Conservation (phyloP, 768 basidiomycete species). For the Hysterangium stoloniferum region DNA sequence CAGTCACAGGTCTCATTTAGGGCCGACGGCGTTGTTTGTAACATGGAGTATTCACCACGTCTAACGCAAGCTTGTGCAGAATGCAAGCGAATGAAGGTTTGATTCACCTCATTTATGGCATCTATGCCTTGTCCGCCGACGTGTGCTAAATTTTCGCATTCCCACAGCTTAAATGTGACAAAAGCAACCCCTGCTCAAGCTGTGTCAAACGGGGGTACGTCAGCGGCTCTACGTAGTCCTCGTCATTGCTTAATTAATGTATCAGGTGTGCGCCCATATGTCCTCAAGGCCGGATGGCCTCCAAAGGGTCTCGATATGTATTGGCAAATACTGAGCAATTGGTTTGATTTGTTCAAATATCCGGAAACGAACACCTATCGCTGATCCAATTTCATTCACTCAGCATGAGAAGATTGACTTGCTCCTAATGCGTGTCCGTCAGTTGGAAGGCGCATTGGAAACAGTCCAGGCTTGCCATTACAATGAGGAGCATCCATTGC, state of each 20-base stretch:
- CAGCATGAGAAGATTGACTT: constrained; percentile 55
- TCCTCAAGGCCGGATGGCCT: constrained; percentile 2
- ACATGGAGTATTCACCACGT: not conserved
- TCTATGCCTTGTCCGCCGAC: not conserved
- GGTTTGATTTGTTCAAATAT: not conserved
- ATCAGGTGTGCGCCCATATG: constrained; percentile 8
- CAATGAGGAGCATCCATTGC: constrained; percentile 45
- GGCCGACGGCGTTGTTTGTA: no score
- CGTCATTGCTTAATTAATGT: not conserved
- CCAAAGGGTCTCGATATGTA: constrained; percentile 11
- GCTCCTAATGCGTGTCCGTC: constrained; percentile 52
- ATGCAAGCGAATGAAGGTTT: constrained; percentile 9
- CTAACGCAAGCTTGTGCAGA: constrained; percentile 5
- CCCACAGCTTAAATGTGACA: constrained; percentile 8
- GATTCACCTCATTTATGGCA: no score
- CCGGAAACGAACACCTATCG: no score
- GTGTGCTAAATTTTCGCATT: not conserved
- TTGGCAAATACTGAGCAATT: constrained; percentile 17
- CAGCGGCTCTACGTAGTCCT: not conserved
- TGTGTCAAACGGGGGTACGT: constrained; percentile 41
- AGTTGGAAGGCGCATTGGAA: constrained; percentile 60
- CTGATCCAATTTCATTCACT: not conserved
- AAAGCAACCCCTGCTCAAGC: constrained; percentile 61
- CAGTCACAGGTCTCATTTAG: no score
- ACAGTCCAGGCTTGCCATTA: constrained; percentile 43